Conservation (phyloP, 2,329 filamentous ascomycete species). For the Hymenoscyphus repandus region DNA sequence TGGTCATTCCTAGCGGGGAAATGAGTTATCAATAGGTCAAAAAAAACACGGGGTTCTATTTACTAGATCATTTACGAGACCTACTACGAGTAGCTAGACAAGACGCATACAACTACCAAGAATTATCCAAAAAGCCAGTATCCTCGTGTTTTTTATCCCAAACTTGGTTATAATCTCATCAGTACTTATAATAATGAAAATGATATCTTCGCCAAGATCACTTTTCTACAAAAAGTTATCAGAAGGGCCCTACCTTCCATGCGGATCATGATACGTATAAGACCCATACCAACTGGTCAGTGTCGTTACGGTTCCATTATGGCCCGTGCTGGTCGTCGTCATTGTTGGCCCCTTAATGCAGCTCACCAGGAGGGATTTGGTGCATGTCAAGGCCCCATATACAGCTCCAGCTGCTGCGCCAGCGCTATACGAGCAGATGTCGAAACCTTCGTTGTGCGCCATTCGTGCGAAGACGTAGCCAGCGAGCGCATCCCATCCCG, state of each 20-base stretch:
- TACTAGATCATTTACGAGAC: too few relatives aligned
- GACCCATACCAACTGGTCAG: neutral
- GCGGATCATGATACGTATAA: neutral
- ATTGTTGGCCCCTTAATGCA: neutral
- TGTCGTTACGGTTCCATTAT: neutral
- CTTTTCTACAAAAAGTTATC: too few relatives aligned
- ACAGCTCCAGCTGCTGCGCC: neutral
- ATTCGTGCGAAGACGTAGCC: conserved; percentile 1
- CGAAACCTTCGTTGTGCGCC: neutral
- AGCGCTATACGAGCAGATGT: neutral
- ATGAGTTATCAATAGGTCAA: too few relatives aligned
- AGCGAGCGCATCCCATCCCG: conserved; percentile 1
- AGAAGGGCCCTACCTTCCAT: neutral
- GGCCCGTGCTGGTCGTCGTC: neutral
- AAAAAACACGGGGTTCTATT: too few relatives aligned
- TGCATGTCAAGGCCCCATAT: neutral
- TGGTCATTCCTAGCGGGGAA: too few relatives aligned
- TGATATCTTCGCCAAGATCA: too few relatives aligned
- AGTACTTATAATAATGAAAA: too few relatives aligned
- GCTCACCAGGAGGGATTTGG: neutral
- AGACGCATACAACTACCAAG: too few relatives aligned
- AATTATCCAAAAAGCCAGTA: too few relatives aligned
- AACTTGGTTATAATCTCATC: too few relatives aligned
- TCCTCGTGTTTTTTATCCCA: too few relatives aligned
- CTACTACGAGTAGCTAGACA: too few relatives aligned